These are phyloP conservation scores for Xylariales sp. DNA, from an alignment of 2,329 filamentous ascomycete genomes.

Conservation along the genomic window DNA sequence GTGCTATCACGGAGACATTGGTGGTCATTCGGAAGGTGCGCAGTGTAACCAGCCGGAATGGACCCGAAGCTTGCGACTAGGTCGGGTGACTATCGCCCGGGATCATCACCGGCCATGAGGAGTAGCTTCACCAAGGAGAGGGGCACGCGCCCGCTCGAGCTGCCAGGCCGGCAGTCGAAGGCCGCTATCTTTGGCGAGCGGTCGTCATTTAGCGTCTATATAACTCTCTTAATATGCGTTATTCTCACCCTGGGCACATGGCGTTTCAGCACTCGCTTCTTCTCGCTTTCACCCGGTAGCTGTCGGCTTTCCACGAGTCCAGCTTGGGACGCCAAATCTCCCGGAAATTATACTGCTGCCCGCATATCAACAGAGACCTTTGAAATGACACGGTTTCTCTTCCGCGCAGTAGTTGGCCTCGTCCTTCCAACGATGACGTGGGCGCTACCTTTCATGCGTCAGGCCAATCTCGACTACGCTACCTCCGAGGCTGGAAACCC, in stretches of 20 bases:
- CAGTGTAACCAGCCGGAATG: conserved; percentile 28
- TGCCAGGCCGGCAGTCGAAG: not conserved
- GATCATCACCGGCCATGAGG: conserved; percentile 23
- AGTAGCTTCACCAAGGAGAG: conserved; percentile 8
- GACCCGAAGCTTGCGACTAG: conserved; percentile 22
- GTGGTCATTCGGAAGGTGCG: conserved; percentile 25
- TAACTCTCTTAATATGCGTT: conserved; percentile 11
- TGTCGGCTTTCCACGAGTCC: not conserved
- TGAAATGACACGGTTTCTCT: conserved; percentile 18
- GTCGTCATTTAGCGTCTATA: conserved; percentile 17
- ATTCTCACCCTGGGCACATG: conserved; percentile 8
- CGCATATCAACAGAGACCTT: conserved; percentile 1
- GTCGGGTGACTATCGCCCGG: conserved; percentile 21
- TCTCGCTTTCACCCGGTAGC: conserved; percentile 20
- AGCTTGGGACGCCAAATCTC: not conserved
- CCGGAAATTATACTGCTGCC: not conserved
- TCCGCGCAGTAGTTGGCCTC: conserved; percentile 9
- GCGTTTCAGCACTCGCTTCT: conserved; percentile 5
- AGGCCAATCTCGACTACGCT: conserved; percentile 49
- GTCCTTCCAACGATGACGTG: conserved; percentile 25
- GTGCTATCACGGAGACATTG: conserved; percentile 14
- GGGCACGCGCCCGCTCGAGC: conserved; percentile 27
- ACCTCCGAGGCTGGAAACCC: conserved; percentile 60
- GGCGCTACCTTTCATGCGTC: conserved; percentile 24
- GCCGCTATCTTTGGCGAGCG: not conserved